Base-by-base conservation (phyloP, 1,139 yeast species). In the Magnusiomyces ingens region DNA sequence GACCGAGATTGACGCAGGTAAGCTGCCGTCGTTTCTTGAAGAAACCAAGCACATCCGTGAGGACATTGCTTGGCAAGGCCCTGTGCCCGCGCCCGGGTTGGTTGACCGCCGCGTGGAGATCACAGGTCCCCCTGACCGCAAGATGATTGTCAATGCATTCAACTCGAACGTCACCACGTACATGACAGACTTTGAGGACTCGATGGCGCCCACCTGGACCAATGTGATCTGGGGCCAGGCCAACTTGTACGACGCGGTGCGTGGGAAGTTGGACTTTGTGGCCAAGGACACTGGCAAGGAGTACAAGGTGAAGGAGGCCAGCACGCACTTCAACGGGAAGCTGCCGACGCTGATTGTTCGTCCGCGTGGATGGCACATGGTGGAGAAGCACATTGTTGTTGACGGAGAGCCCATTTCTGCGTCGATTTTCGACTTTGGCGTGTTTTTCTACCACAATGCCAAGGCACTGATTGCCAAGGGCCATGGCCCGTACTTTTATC, bases 331-430 rank as follows among this genome's bases (percentile, higher is more conserved):
- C 37, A 48, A 51, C 79, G 67, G 64, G 54, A 57, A 56, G 32
- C 57, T 82, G 57, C 91, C 91, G 57, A 85, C 91, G 44, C 75
- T 85, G 67, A 81, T 85, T 71, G 88, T 84, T 58, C 79, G 93
- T 66, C 91, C 93, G 59, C 79, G 93, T 70, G 91, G 93, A 55
- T 85, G 91, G 91, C 93, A 85, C 70, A 75, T 85, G 68, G 79
- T 74, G 49, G 93, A 85, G 71, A 80, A 79, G 70, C 91, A 85
- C 68, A 76, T 85, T 52, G 63, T 75, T 45, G 82, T 85, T 61
- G 90, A 85, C 64, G 89, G 88, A 50, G 84, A 81, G 70, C 85
- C 88, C 52, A 78, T 84, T 50, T 73, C 84, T 51, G 93, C 87
- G 45, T 83, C 84, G 59, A 76, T 85, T 57, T 82, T 85, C 62